A percentile compares a stretch with the other conserved stretches of the same genome.
These are phyloP conservation scores for Ophiocytium majus DNA, from an alignment of 352 stramenopile genomes.

Conservation along the genomic window DNA sequence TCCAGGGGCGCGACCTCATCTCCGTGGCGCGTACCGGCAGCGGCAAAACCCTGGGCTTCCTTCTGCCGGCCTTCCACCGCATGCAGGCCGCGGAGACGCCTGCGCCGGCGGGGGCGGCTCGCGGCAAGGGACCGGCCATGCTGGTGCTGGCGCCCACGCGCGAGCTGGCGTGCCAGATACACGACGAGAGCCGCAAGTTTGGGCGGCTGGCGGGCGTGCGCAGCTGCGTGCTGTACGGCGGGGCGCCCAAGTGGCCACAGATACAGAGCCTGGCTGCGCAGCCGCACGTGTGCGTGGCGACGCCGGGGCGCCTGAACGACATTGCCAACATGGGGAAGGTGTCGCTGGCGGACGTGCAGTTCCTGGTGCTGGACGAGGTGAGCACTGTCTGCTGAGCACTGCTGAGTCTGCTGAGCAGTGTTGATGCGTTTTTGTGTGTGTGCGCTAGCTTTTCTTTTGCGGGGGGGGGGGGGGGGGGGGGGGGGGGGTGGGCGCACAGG, in stretches of 20 bases:
- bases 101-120: conserved; percentile 60
- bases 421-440: too few relatives aligned
- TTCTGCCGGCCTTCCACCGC: conserved; percentile 82
- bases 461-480: too few relatives aligned
- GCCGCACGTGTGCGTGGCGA: conserved; percentile 84
- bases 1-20: conserved; percentile 93
- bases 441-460: too few relatives aligned
- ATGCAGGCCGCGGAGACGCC: conserved; percentile 72
- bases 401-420: too few relatives aligned
- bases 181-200: conserved; percentile 82
- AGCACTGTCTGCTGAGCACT: too few relatives aligned
- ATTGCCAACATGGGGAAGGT: conserved; percentile 87
- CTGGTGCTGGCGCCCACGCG: conserved; percentile 80
- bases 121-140: conserved; percentile 69
- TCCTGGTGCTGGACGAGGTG: conserved; percentile 94
- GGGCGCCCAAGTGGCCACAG: conserved; percentile 78
- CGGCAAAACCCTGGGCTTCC: conserved; percentile 88
- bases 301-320: conserved; percentile 91
- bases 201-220: conserved; percentile 84
- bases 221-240: conserved; percentile 80
- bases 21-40: conserved; percentile 94
- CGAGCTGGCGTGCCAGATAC: conserved; percentile 83
- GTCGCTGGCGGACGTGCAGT: conserved; percentile 76
- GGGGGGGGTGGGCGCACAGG: too few relatives aligned
- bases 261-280: conserved; percentile 66